These are phyloP conservation scores for Nematocida sp. DNA, from an alignment of 371 early-diverging fungal genomes.

Conservation along the genomic window DNA sequence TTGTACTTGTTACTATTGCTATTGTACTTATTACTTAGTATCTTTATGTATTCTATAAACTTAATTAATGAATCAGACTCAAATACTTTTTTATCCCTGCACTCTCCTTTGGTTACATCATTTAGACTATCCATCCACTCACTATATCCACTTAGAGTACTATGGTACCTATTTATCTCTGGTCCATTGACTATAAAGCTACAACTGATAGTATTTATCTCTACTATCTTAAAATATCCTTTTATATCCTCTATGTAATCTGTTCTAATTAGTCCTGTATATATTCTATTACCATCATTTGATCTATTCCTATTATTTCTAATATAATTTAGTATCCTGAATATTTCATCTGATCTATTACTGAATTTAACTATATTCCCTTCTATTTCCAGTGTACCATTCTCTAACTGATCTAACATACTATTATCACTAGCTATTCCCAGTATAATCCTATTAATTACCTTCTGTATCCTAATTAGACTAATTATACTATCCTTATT, in stretches of 20 bases:
- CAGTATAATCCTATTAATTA: background rate
- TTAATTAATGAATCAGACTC: slow-evolving; percentile 2
- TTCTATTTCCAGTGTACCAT: background rate
- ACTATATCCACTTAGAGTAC: background rate
- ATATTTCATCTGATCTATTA: background rate
- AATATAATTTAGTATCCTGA: slow-evolving; percentile 2
- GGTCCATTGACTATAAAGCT: slow-evolving; percentile 39
- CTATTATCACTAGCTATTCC: background rate
- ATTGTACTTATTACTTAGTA: background rate
- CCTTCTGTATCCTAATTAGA: background rate
- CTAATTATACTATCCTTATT: background rate
- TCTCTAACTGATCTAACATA: background rate
- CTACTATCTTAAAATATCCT: slow-evolving; percentile 51
- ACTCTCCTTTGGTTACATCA: background rate
- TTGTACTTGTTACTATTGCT: background rate
- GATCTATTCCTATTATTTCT: background rate
- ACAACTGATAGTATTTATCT: slow-evolving; percentile 50
- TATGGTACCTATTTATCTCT: slow-evolving; percentile 30
- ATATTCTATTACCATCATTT: background rate
- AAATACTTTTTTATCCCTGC: background rate
- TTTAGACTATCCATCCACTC: background rate
- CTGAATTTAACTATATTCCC: background rate
- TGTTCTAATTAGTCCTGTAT: slow-evolving; percentile 23
- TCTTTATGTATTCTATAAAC: background rate
- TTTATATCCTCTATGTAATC: slow-evolving; percentile 48